Percentiles rank a stretch among this genome's conserved stretches.
These are phyloP conservation scores for Fusarium sp. DNA, from an alignment of 2,329 filamentous ascomycete species.

Conservation along the genomic window DNA sequence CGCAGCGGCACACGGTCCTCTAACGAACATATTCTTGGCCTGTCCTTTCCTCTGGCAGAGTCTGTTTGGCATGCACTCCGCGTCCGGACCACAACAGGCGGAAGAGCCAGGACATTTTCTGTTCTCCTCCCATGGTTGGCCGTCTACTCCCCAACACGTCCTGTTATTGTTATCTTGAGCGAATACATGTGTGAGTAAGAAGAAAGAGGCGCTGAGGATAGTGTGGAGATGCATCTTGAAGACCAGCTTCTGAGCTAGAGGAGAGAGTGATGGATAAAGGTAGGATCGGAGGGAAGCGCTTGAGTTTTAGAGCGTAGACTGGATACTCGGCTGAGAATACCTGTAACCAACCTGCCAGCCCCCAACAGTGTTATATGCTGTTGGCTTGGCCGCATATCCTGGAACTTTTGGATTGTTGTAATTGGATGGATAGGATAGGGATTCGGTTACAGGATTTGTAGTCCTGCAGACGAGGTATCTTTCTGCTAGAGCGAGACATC, in stretches of 20 bases:
- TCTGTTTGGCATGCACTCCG: constrained; percentile 28
- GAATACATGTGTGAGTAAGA: not conserved
- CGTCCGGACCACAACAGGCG: constrained; percentile 24
- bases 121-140: constrained; percentile 16
- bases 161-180: not conserved
- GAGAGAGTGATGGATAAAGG: not conserved
- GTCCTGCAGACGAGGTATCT: not conserved
- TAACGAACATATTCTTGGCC: constrained; percentile 19
- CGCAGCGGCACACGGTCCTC: constrained; percentile 32
- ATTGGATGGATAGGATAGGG: not conserved
- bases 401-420: too few relatives aligned
- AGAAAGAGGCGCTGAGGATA: accelerated
- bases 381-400: not conserved
- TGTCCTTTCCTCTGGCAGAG: constrained; percentile 29
- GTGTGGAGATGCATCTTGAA: not conserved
- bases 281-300: not conserved
- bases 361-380: not conserved
- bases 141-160: not conserved
- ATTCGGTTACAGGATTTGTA: not conserved
- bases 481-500: not conserved
- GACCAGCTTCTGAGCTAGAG: too few relatives aligned
- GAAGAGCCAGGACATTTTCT: constrained; percentile 20
- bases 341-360: not conserved
- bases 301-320: not conserved
- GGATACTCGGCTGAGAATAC: not conserved